Evolutionary conservation across 257 asterid genomes (phyloP).

Genomic region (Salvia miltiorrhiza): DNA sequence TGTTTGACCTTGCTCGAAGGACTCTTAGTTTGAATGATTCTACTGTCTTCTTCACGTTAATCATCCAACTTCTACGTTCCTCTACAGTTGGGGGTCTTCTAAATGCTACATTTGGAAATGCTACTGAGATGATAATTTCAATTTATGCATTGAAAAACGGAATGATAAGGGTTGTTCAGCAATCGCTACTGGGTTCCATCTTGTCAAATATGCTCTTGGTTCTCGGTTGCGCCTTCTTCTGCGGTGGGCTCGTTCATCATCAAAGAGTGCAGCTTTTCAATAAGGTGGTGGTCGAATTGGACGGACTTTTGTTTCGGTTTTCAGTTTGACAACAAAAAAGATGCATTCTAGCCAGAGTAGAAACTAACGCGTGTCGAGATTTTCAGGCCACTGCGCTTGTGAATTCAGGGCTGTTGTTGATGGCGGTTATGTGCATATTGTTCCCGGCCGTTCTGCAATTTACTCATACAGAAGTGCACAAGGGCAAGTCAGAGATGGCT

Average conservation of each 20-base stretch:
- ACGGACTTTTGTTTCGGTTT: conserved; percentile 15
- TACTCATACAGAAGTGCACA: conserved; percentile 82
- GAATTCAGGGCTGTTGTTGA: conserved; percentile 85
- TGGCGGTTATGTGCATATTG: conserved; percentile 96
- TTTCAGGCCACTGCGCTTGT: conserved; percentile 86
- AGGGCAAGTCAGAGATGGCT: conserved; percentile 83
- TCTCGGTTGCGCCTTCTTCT: conserved; percentile 95
- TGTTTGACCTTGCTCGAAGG: not conserved
- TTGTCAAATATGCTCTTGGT: conserved; percentile 97
- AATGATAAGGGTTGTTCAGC: conserved; percentile 92
- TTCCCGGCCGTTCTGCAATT: conserved; percentile 95
- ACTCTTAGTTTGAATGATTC: not conserved
- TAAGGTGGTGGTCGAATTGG: conserved; percentile 53
- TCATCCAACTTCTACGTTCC: not conserved
- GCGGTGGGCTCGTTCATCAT: conserved; percentile 80
- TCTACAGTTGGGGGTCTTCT: conserved; percentile 92
- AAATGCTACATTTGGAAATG: conserved; percentile 96
- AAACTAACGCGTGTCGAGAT: conserved; percentile 28
- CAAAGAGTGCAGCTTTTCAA: conserved; percentile 75
- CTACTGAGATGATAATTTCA: conserved; percentile 95
- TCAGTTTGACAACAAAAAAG: not conserved
- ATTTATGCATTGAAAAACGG: conserved; percentile 86
- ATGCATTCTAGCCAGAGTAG: not conserved
- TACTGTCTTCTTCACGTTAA: not conserved
- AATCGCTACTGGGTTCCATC: conserved; percentile 88